Evolutionary conservation across 2,329 filamentous ascomycete species (phyloP).

Genomic region (Anisogramma anomala): DNA sequence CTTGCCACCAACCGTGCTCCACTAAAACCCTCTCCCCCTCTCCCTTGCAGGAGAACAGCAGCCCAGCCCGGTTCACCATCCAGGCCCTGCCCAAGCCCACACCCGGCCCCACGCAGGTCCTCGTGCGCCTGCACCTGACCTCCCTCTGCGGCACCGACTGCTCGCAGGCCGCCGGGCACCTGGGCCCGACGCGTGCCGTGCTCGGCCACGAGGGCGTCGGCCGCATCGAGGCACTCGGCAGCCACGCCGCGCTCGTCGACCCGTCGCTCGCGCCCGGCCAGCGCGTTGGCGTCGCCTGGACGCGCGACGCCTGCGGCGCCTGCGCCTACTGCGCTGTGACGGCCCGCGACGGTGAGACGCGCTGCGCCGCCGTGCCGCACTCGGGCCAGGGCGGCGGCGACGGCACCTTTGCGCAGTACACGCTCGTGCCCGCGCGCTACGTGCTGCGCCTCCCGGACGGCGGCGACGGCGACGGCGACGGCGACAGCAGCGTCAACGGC

Average conservation of each 20-base stretch:
- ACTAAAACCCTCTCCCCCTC: not conserved
- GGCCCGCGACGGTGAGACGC: conserved; percentile 24
- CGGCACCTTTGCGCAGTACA: conserved; percentile 30
- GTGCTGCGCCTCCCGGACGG: conserved; percentile 21
- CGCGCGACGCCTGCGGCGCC: conserved; percentile 25
- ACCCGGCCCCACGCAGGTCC: conserved; percentile 22
- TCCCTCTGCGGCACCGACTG: conserved; percentile 30
- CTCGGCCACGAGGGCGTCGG: conserved; percentile 36
- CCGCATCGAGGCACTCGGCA: conserved; percentile 26
- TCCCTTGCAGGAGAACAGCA: conserved; percentile 1
- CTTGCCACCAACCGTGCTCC: not conserved
- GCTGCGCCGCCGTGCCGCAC: conserved; percentile 24
- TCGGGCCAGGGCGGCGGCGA: conserved; percentile 23
- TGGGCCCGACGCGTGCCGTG: conserved; percentile 25
- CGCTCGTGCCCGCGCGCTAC: conserved; percentile 26
- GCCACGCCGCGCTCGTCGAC: conserved; percentile 20
- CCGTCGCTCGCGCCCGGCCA: conserved; percentile 21
- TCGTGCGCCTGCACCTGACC: conserved; percentile 26
- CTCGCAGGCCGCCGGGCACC: conserved; percentile 26
- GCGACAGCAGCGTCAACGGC: conserved; percentile 11
- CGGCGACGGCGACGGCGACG: conserved; percentile 9
- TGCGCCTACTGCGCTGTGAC: conserved; percentile 22
- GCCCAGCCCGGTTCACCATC: conserved; percentile 15
- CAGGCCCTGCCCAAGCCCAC: conserved; percentile 18
- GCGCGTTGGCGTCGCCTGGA: conserved; percentile 29